A percentile compares a stretch with the other conserved stretches of the same genome.
These are phyloP conservation scores for Symbiotaphrina buchneri DNA, from an alignment of 495 filamentous ascomycete species.

Conservation along the genomic window DNA sequence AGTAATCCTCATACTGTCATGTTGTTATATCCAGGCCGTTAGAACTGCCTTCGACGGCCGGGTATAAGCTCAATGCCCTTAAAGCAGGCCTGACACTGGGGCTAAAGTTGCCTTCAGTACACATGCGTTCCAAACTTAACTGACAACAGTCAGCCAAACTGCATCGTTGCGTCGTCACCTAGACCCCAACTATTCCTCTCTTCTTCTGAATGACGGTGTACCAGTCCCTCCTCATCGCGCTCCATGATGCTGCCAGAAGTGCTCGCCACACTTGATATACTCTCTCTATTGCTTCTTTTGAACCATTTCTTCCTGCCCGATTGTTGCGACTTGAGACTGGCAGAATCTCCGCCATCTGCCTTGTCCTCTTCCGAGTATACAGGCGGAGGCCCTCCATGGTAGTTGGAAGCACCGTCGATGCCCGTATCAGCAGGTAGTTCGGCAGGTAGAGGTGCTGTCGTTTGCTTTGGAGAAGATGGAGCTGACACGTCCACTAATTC, in stretches of 20 bases:
- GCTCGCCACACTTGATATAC: conserved; percentile 1
- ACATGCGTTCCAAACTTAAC: too few relatives aligned
- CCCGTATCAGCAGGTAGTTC: conserved; percentile 4
- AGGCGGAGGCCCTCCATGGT: background rate
- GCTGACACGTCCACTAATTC: conserved; percentile 64
- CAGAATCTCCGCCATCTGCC: background rate
- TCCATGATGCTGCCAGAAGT: conserved; percentile 7
- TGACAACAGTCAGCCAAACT: conserved; percentile 10
- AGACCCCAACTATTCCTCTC: conserved; percentile 13
- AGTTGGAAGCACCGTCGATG: background rate
- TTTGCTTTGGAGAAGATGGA: conserved; percentile 8
- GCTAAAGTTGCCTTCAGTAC: too few relatives aligned
- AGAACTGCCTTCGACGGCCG: too few relatives aligned
- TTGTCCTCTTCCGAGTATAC: conserved; percentile 1
- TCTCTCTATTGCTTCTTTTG: conserved; percentile 8
- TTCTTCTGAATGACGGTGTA: conserved; percentile 11
- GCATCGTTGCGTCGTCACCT: conserved; percentile 17
- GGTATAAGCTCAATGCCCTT: too few relatives aligned
- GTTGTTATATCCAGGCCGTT: too few relatives aligned
- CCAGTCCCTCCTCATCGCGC: conserved; percentile 7
- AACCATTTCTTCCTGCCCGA: conserved; percentile 7
- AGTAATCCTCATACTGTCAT: too few relatives aligned
- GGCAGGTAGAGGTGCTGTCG: background rate
- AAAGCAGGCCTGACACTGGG: too few relatives aligned
- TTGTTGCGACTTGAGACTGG: conserved; percentile 1